Evolutionary conservation across 1,139 yeast genomes (phyloP).

Genomic region (Yamadazyma atlantica): DNA sequence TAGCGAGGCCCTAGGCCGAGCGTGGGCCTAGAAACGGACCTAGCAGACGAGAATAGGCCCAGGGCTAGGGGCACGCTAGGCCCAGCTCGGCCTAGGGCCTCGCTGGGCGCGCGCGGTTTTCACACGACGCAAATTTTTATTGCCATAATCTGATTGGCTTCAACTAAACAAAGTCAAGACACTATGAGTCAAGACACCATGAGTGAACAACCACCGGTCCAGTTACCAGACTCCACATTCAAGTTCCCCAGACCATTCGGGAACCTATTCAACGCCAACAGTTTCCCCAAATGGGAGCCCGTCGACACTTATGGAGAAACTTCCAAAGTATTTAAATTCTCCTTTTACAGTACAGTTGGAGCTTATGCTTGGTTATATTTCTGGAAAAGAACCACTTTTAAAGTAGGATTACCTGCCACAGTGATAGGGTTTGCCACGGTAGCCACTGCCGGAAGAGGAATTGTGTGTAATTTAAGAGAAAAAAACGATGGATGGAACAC

Average conservation of each 20-base stretch:
- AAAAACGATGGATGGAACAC: conserved; percentile 52
- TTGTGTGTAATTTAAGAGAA: conserved; percentile 46
- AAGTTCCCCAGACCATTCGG: conserved; percentile 47
- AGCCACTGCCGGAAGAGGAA: conserved; percentile 42
- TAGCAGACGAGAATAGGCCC: too few species aligned
- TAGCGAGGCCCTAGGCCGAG: too few species aligned
- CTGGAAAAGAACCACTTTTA: conserved; percentile 49
- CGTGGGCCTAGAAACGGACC: too few species aligned
- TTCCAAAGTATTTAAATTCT: conserved; percentile 37
- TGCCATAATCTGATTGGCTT: neutral
- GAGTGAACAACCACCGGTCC: conserved; percentile 3
- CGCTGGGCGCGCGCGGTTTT: too few species aligned
- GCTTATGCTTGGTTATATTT: conserved; percentile 50
- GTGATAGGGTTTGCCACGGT: conserved; percentile 44
- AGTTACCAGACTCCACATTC: conserved; percentile 38
- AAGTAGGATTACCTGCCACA: conserved; percentile 40
- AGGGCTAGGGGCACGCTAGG: too few species aligned
- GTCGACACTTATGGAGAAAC: conserved; percentile 46
- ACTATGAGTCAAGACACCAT: neutral
- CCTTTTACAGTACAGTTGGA: conserved; percentile 47
- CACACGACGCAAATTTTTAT: too few species aligned
- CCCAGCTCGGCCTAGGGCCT: too few species aligned
- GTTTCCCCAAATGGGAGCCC: conserved; percentile 47
- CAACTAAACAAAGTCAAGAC: too few species aligned
- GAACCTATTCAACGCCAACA: conserved; percentile 38